Conservation (phyloP, 257 asterid species). For the Voacanga thouarsii region DNA sequence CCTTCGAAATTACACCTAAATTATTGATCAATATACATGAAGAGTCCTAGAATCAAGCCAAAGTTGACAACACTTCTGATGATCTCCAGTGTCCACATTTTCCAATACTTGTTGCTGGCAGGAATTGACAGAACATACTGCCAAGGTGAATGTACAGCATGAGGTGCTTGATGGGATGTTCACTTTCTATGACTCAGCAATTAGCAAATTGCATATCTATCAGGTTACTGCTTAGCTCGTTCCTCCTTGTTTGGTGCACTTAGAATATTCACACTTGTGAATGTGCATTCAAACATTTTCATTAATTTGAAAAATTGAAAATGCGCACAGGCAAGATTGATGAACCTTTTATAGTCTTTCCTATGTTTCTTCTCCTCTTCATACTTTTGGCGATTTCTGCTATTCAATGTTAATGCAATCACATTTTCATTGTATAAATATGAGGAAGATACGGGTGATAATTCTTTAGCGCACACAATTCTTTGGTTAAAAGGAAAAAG, state of each 20-base stretch:
- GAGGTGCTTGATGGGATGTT: constrained; percentile 76
- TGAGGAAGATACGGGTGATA: too few relatives aligned
- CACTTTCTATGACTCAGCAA: constrained; percentile 82
- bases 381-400: neutral
- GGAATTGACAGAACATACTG: constrained; percentile 76
- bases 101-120: constrained; percentile 21
- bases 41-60: neutral
- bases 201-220: constrained; percentile 67
- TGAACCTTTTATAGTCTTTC: neutral
- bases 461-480: neutral
- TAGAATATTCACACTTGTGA: neutral
- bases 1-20: neutral
- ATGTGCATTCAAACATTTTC: too few relatives aligned
- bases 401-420: neutral
- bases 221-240: constrained; percentile 47
- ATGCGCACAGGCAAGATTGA: neutral
- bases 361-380: neutral
- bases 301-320: neutral
- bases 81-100: neutral
- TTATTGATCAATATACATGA: neutral
- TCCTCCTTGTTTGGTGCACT: constrained; percentile 8
- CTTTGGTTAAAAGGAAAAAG: neutral
- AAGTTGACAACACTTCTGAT: neutral
- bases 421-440: neutral
- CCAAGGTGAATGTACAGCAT: constrained; percentile 67